phyloP scores from a whole-genome alignment of 306 rosid genomes.

The Sicyos edulis region DNA sequence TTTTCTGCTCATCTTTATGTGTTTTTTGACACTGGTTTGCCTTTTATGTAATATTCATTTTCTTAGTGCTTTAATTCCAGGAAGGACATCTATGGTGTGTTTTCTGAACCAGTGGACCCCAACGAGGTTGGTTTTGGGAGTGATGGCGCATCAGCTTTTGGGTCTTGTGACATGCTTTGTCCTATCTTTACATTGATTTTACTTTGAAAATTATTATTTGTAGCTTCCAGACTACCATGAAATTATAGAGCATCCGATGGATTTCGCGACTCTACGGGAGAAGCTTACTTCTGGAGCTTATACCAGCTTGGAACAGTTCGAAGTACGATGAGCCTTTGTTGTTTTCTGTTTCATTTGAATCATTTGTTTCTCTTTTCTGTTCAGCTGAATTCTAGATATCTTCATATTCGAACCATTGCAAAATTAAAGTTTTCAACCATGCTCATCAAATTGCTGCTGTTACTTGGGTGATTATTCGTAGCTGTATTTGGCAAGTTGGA shows the following conservation, averaged over 20 bases:
- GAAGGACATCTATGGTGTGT: conserved; percentile 65
- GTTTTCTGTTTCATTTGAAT: conserved; percentile 11
- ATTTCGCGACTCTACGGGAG: conserved; percentile 54
- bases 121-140: conserved; percentile 44
- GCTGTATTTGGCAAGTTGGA: conserved; percentile 5
- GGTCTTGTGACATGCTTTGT: conserved; percentile 13
- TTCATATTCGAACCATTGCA: neutral
- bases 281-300: conserved; percentile 43
- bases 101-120: conserved; percentile 65
- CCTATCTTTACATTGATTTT: conserved; percentile 10
- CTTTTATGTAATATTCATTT: conserved; percentile 24
- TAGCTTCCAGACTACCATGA: conserved; percentile 72
- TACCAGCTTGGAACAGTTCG: conserved; percentile 52
- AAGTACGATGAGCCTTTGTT: conserved; percentile 35
- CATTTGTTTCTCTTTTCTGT: neutral
- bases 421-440: neutral
- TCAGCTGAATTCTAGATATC: neutral
- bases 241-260: conserved; percentile 58
- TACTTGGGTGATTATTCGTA: neutral
- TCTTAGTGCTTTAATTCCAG: conserved; percentile 35
- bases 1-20: conserved; percentile 25
- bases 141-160: conserved; percentile 26
- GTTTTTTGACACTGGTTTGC: conserved; percentile 22
- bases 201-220: conserved; percentile 12
- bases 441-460: neutral